Percentiles rank a stretch among this genome's conserved stretches.
These are phyloP conservation scores for Myriosclerotinia duriaeana DNA, from an alignment of 2,329 filamentous ascomycete genomes.

Conservation along the genomic window DNA sequence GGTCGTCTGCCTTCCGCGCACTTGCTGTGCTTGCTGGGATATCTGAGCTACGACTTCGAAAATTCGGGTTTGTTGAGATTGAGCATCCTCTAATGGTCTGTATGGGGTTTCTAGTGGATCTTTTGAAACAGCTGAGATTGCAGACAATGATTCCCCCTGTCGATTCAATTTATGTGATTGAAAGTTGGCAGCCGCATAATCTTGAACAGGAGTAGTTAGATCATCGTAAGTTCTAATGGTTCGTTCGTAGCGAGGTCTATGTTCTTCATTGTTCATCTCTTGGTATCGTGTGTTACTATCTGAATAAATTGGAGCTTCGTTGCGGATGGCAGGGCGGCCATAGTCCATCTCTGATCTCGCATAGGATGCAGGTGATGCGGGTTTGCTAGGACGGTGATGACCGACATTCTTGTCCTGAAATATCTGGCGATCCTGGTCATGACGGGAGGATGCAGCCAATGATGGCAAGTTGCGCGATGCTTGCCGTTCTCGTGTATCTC, in stretches of 20 bases:
- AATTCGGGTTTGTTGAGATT: conserved; percentile 33
- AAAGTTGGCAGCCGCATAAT: conserved; percentile 29
- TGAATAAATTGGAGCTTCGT: conserved; percentile 28
- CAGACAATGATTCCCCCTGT: conserved; percentile 21
- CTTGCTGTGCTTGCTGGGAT: conserved; percentile 36
- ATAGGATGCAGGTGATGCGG: conserved; percentile 17
- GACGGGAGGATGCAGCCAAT: conserved; percentile 3
- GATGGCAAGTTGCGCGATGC: conserved; percentile 1
- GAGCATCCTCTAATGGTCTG: conserved; percentile 28
- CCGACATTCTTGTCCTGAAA: background rate
- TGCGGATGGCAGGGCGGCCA: conserved; percentile 28
- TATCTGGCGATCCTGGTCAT: background rate
- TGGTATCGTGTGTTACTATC: conserved; percentile 29
- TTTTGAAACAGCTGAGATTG: background rate
- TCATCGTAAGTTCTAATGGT: conserved; percentile 29
- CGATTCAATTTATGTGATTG: conserved; percentile 29
- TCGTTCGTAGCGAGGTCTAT: conserved; percentile 29
- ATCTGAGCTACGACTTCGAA: conserved; percentile 38
- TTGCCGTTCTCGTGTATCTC: conserved; percentile 27
- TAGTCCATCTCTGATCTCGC: conserved; percentile 26
- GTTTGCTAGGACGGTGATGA: background rate
- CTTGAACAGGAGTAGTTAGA: conserved; percentile 22
- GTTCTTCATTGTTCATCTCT: conserved; percentile 30
- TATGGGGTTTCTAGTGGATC: conserved; percentile 3
- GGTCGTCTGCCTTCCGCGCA: conserved; percentile 27